These are phyloP conservation scores for Penicillium tannophilum DNA, from an alignment of 495 filamentous ascomycete species.

Conservation along the genomic window DNA sequence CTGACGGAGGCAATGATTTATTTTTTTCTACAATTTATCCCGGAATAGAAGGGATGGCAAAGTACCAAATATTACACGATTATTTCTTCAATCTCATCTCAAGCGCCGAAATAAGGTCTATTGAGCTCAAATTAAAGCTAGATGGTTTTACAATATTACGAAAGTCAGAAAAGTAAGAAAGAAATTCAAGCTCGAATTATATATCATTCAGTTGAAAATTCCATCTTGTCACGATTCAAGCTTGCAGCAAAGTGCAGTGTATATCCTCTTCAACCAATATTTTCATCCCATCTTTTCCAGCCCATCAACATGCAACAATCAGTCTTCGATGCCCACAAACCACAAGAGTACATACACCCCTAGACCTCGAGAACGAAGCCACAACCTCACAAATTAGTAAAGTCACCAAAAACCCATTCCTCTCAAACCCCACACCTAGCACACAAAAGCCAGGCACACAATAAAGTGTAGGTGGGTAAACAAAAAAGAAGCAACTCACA, in stretches of 20 bases:
- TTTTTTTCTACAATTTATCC: slow-evolving; percentile 19
- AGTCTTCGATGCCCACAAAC: not conserved
- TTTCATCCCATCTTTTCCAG: not conserved
- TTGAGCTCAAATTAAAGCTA: not conserved
- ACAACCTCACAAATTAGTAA: slow-evolving; percentile 42
- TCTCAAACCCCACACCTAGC: slow-evolving; percentile 28
- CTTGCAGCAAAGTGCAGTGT: not conserved
- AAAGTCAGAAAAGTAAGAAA: not conserved
- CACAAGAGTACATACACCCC: not conserved
- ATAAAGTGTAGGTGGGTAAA: slow-evolving; percentile 9
- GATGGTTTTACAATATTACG: not conserved
- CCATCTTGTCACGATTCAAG: not conserved
- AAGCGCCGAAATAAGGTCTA: not conserved
- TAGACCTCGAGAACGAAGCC: slow-evolving; percentile 8
- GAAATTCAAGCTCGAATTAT: not conserved
- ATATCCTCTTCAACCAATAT: not conserved
- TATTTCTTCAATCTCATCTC: slow-evolving; percentile 14
- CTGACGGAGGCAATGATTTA: slow-evolving; percentile 35
- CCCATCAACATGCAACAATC: not conserved
- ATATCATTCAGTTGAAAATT: not conserved
- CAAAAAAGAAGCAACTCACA: slow-evolving; percentile 55
- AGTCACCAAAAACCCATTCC: slow-evolving; percentile 35
- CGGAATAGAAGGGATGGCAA: slow-evolving; percentile 24
- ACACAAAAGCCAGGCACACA: slow-evolving; percentile 14
- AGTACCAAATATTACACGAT: slow-evolving; percentile 9